Evolutionary conservation across 1,284 basidiomycete genomes (phyloP).

Genomic region (Ganoderma leucocontextum): DNA sequence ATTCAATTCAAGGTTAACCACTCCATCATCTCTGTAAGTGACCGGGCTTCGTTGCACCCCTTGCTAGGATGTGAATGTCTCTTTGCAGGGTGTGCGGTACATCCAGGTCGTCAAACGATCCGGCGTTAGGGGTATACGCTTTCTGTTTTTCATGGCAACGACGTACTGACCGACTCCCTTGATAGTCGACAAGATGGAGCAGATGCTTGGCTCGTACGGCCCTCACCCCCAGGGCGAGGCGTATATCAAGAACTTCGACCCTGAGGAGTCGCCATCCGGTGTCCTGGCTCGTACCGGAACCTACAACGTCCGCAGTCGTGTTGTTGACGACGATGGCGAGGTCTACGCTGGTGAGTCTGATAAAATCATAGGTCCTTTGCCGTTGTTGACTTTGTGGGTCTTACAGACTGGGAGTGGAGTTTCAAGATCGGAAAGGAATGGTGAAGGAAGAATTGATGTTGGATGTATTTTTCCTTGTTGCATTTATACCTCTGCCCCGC

Average conservation of each 20-base stretch:
- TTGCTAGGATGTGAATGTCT: conserved; percentile 15
- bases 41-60: neutral
- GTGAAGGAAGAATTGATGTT: conserved; percentile 46
- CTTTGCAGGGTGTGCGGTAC: conserved; percentile 78
- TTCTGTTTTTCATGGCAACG: neutral
- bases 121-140: conserved; percentile 65
- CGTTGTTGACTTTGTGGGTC: conserved; percentile 15
- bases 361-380: neutral
- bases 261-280: conserved; percentile 85
- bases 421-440: conserved; percentile 89
- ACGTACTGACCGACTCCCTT: neutral
- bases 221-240: conserved; percentile 65
- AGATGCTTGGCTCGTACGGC: conserved; percentile 92
- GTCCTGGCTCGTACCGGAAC: conserved; percentile 81
- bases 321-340: conserved; percentile 84
- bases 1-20: conserved; percentile 87
- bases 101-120: conserved; percentile 85
- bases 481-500: conserved; percentile 36
- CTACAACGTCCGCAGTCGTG: conserved; percentile 81
- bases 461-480: conserved; percentile 30
- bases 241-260: conserved; percentile 76
- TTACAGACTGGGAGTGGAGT: conserved; percentile 79
- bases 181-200: conserved; percentile 86
- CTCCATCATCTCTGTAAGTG: conserved; percentile 80
- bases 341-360: conserved; percentile 74